A percentile compares a stretch with the other conserved stretches of the same genome.
These are phyloP conservation scores for Ogataea salicorniae DNA, from an alignment of 805 yeast genomes.

Conservation along the genomic window DNA sequence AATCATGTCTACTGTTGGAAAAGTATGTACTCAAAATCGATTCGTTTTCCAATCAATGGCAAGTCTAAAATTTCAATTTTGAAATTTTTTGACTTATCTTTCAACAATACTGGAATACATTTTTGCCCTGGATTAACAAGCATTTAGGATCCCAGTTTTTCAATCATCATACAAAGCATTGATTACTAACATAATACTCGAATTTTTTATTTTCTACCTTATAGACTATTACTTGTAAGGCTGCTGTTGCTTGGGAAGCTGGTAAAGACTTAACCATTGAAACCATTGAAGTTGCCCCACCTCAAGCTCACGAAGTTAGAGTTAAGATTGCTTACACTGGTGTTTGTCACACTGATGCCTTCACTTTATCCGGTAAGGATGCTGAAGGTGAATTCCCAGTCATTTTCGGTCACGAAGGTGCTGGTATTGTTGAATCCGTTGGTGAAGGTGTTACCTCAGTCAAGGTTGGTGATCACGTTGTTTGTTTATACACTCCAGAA, in stretches of 20 bases:
- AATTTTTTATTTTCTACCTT: neutral
- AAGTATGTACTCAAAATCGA: slow-evolving; percentile 13
- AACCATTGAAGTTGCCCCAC: slow-evolving; percentile 86
- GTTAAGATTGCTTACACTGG: slow-evolving; percentile 84
- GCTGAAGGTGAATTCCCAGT: slow-evolving; percentile 97
- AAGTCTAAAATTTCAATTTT: neutral
- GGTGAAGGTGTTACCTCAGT: slow-evolving; percentile 93
- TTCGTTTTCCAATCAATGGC: no score
- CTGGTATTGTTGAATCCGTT: slow-evolving; percentile 90
- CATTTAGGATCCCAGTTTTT: no score
- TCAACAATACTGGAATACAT: neutral
- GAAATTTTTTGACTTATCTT: neutral
- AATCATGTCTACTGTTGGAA: slow-evolving; percentile 29
- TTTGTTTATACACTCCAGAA: slow-evolving; percentile 95
- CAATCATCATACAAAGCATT: no score
- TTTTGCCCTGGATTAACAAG: neutral
- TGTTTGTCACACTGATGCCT: slow-evolving; percentile 98
- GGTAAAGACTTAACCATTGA: slow-evolving; percentile 71
- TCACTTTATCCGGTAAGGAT: slow-evolving; percentile 88
- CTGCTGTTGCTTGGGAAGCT: slow-evolving; percentile 98
- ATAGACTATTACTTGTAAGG: slow-evolving; percentile 68
- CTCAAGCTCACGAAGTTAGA: slow-evolving; percentile 96
- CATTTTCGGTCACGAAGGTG: slow-evolving; percentile 96
- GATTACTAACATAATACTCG: neutral
- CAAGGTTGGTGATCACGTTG: slow-evolving; percentile 89